Evolutionary conservation across 768 basidiomycete species (phyloP).

Genomic region (Lactifluus volemus): DNA sequence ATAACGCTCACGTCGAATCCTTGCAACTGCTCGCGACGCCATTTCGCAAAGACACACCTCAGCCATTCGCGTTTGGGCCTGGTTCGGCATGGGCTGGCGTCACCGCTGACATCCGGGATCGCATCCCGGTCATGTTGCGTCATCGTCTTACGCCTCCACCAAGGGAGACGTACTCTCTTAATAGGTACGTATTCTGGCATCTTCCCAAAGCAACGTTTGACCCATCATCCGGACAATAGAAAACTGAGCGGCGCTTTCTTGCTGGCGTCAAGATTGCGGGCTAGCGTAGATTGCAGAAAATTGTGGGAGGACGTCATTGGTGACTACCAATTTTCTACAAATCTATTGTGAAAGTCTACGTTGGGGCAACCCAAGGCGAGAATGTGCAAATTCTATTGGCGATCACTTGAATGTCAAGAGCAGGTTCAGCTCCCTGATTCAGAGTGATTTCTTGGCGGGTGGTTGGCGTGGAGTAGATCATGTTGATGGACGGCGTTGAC

Average conservation of each 20-base stretch:
- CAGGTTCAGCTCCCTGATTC: slow-evolving; percentile 20
- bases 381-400: not conserved
- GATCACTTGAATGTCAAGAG: slow-evolving; percentile 3
- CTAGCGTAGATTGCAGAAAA: slow-evolving; percentile 59
- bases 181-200: slow-evolving; percentile 44
- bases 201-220: not conserved
- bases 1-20: slow-evolving; percentile 77
- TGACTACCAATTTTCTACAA: slow-evolving; percentile 27
- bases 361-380: not conserved
- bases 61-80: slow-evolving; percentile 75
- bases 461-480: slow-evolving; percentile 61
- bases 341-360: slow-evolving; percentile 12
- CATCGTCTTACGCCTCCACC: slow-evolving; percentile 90
- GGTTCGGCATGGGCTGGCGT: slow-evolving; percentile 58
- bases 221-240: slow-evolving; percentile 28
- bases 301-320: slow-evolving; percentile 68
- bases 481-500: slow-evolving; percentile 58
- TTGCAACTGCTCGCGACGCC: slow-evolving; percentile 81
- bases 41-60: slow-evolving; percentile 54
- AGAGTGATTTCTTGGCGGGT: slow-evolving; percentile 5
- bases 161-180: slow-evolving; percentile 88
- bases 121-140: slow-evolving; percentile 86
- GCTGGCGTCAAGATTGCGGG: slow-evolving; percentile 65
- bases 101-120: slow-evolving; percentile 65
- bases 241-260: slow-evolving; percentile 81